Conservation (phyloP, 129 eudicot genomes). For the Saposhnikovia divaricata region DNA sequence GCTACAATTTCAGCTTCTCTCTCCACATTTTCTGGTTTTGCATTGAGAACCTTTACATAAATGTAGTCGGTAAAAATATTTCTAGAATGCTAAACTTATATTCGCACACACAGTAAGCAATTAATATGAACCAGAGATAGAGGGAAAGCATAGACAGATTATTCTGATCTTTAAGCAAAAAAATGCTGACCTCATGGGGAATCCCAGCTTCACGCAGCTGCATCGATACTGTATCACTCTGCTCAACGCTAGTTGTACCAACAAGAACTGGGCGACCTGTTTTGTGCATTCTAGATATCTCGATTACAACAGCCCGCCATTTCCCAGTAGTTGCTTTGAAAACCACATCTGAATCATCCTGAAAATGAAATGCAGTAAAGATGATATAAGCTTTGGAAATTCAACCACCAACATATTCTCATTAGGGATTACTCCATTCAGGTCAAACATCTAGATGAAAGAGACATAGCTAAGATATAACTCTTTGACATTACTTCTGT, state of each 20-base stretch:
- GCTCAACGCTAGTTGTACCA: slow-evolving; percentile 99
- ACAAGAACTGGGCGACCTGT: slow-evolving; percentile 98
- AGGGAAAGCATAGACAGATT: background rate
- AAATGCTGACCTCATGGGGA: slow-evolving; percentile 73
- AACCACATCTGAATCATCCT: slow-evolving; percentile 99
- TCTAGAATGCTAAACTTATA: background rate
- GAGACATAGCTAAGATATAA: background rate
- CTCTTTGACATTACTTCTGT: background rate
- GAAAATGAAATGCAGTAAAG: slow-evolving; percentile 4
- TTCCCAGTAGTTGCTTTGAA: slow-evolving; percentile 88
- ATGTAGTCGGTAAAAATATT: slow-evolving; percentile 6
- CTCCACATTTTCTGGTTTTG: slow-evolving; percentile 99
- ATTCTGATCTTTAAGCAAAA: background rate
- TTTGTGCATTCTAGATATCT: slow-evolving; percentile 94
- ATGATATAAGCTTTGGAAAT: background rate
- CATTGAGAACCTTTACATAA: slow-evolving; percentile 69
- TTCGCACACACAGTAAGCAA: background rate
- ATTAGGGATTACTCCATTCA: background rate
- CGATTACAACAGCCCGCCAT: slow-evolving; percentile 98
- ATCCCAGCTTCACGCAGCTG: slow-evolving; percentile 85
- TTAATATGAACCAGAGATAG: background rate
- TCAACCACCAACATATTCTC: background rate
- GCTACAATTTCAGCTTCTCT: slow-evolving; percentile 99
- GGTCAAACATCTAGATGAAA: background rate
- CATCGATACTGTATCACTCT: slow-evolving; percentile 78